phyloP scores from a whole-genome alignment of 1,139 yeast genomes.

The Hyphopichia burtonii region DNA sequence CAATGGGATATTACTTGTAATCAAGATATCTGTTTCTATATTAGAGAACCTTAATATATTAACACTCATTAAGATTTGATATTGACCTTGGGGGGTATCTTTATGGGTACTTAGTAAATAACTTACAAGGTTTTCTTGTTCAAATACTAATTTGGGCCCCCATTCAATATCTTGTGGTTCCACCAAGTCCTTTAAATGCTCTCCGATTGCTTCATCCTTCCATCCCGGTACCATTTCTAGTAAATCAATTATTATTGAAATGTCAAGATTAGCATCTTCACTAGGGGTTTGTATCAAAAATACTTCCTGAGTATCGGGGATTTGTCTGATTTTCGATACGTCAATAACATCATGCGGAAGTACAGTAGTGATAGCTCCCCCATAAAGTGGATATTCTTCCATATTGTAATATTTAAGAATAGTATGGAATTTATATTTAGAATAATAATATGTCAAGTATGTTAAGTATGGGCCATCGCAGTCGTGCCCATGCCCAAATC shows the following conservation, averaged over 20 bases:
- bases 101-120: conserved; percentile 1
- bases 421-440: no score
- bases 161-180: conserved; percentile 20
- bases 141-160: conserved; percentile 11
- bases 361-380: conserved; percentile 68
- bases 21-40: conserved; percentile 59
- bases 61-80: conserved; percentile 40
- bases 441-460: no score
- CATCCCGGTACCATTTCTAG: conserved; percentile 51
- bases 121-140: conserved; percentile 4
- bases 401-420: no score
- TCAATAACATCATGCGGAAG: conserved; percentile 63
- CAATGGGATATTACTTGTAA: conserved; percentile 58
- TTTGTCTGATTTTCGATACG: conserved; percentile 70
- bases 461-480: no score
- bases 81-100: conserved; percentile 1
- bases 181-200: conserved; percentile 44
- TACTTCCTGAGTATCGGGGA: conserved; percentile 90
- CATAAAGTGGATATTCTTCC: conserved; percentile 31
- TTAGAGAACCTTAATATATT: conserved; percentile 52
- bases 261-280: conserved; percentile 35
- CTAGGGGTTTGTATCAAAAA: conserved; percentile 46
- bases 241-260: conserved; percentile 69
- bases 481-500: neutral
- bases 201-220: conserved; percentile 33